Conservation (phyloP, 495 filamentous ascomycete species). For the Aspergillus coremiiformis region DNA sequence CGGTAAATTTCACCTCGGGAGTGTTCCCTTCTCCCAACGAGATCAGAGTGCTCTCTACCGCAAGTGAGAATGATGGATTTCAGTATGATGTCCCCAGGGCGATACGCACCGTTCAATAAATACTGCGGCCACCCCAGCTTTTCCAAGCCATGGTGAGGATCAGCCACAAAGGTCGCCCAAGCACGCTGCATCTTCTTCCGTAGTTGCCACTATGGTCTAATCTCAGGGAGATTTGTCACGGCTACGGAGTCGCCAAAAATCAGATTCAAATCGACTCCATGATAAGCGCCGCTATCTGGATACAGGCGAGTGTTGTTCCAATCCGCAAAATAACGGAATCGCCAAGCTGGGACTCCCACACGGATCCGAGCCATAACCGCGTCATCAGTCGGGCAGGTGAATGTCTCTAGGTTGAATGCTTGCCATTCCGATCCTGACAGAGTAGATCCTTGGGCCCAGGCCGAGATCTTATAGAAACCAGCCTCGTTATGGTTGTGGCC, state of each 20-base stretch:
- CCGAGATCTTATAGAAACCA: background rate
- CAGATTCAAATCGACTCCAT: conserved; percentile 43
- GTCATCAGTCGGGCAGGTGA: background rate
- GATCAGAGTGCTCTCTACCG: background rate
- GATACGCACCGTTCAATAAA: background rate
- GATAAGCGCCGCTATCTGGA: conserved; percentile 39
- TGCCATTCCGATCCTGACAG: background rate
- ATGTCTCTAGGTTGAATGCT: background rate
- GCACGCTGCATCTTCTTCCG: background rate
- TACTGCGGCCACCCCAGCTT: background rate
- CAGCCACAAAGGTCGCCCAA: background rate
- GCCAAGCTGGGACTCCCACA: conserved; percentile 39
- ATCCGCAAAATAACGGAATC: conserved; percentile 46
- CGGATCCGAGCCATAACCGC: background rate
- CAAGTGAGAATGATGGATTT: too few relatives aligned
- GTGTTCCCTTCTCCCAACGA: background rate
- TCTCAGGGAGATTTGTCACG: background rate
- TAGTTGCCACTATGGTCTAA: background rate
- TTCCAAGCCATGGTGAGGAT: background rate
- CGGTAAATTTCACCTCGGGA: background rate
- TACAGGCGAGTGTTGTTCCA: conserved; percentile 41
- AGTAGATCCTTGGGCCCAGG: background rate
- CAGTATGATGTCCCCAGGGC: too few relatives aligned
- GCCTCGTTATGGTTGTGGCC: background rate
- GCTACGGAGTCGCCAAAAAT: conserved; percentile 33